Evolutionary conservation across 257 asterid species (phyloP), one percentile per base, ranked within the genome.

Genomic region (Scutellaria minor): DNA sequence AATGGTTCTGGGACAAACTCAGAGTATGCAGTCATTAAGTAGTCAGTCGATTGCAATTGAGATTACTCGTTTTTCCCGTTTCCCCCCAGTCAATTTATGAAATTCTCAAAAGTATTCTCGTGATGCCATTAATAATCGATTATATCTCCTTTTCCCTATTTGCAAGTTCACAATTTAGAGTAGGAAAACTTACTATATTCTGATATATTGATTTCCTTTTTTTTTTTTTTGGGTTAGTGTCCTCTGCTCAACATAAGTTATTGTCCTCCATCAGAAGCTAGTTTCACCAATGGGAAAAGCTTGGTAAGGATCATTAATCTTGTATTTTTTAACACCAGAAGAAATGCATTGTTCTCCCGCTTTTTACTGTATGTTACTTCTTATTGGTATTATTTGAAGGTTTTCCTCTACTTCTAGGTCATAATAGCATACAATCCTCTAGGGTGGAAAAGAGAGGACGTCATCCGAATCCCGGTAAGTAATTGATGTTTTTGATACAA

Each of bases 391-490:
- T 62, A 53, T 77, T 51, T 22, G 72, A 55, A 27, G 58, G 53
- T 47, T 51, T 18, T 60, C 14, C 9, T 40, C 54, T 57, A 22
- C 24, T 61, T 68, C 41, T 70, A 90, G 97, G 89, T 85, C 69
- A 79, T 90, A 58, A 77, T 90, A 66, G 90, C 82, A 56, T 90
- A 90, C 79, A 90, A 90, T 78, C 74, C 97, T 77, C 85, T 90
- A 27, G 96, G 96, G 60, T 88, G 97, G 96, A 80, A 73, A 77
- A 85, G 97, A 77, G 83, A 78, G 70, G 97, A 90, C 73, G 78
- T 83, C 79, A 71, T 90, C 74, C 85, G 91, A 53, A 78, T 90
- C 71, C 97, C 97, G 61, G 97, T 90, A 77, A 85, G 97, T 83
- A 61, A 74, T 47, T 52, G 79, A 44, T 55, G 54, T 59, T 64